Base-by-base conservation (phyloP, 495 filamentous ascomycete species). In the Hypoxylon lienhwacheense region DNA sequence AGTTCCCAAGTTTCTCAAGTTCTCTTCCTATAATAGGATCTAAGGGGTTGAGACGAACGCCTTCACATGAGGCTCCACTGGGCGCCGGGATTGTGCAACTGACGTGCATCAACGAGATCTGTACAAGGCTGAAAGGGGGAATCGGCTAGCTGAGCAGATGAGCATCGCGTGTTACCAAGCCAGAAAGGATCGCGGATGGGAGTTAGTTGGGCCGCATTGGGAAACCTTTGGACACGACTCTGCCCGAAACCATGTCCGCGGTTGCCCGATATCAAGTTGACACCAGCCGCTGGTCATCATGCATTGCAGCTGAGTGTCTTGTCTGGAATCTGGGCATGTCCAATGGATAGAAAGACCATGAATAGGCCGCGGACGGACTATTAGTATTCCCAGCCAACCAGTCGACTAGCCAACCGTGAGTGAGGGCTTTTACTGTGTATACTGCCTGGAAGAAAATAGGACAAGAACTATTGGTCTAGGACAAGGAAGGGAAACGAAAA, bases 91-190 rank as follows among this genome's bases (percentile, higher is more conserved):
- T 42, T 49, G 43, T 54, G 42, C 52, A 29, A 56, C 37, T 67
- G 65, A 67, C 65, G 62, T 65, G 65, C 65, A 67, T 47, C 50
- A 52, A 53, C 51, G 53, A 64, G 51, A 66, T 55, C 61, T 57
- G 61, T 65, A 63, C 65, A 67, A 67, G 65, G 65, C 65, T 67
- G 65, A 67, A 67, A 60, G 53, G 55, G 55, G 65, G 52, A 53
- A 65, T 59, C 40, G 47, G 36, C 53, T 49, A 65, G 50, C 52
- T 45, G 47, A 57, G 45, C 37, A 47, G 34, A 62, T 47, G 47
- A 48, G 52, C 32, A 47, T 56, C 58, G 58, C 58, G 47, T 55
- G 57, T 61, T 50, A 52, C 47, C 58, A 52, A 43, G 36, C 52
- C 35, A 17, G 36, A 46, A 61, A 53, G 35, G 50, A 61, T 52